Percentiles rank a stretch among this genome's conserved stretches.
Conservation (phyloP, 2,329 filamentous ascomycete genomes). For the Xylariomycetidae sp. region DNA sequence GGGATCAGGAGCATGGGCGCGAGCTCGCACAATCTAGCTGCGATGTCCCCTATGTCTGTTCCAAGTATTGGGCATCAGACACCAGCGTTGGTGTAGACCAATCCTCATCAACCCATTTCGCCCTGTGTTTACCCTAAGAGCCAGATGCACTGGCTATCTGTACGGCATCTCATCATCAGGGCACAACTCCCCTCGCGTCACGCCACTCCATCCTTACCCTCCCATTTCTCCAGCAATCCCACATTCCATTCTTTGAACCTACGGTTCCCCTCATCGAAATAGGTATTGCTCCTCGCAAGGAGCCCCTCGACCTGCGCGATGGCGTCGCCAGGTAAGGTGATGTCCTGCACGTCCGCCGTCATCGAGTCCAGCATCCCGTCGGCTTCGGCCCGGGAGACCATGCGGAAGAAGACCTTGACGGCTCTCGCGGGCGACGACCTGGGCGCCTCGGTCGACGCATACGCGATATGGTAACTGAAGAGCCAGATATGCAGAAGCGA, state of each 20-base stretch:
- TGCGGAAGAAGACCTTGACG: constrained; percentile 50
- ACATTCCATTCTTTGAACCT: constrained; percentile 64
- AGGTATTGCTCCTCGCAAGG: constrained; percentile 42
- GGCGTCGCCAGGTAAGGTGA: constrained; percentile 47
- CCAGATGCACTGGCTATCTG: no score
- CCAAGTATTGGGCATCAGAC: no score
- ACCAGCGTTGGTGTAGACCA: no score
- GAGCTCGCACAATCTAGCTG: no score
- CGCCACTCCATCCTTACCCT: constrained; percentile 9
- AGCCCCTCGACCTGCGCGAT: constrained; percentile 39
- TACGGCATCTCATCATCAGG: no score
- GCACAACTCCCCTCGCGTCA: constrained; percentile 4
- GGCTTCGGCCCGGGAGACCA: constrained; percentile 38
- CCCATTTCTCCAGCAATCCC: constrained; percentile 55
- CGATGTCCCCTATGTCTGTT: no score
- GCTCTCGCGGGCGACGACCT: constrained; percentile 32
- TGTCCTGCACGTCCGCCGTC: constrained; percentile 54
- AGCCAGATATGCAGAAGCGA: constrained; percentile 48
- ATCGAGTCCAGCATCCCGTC: constrained; percentile 46
- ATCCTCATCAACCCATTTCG: no score
- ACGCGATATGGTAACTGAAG: constrained; percentile 50
- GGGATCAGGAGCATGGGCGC: no score
- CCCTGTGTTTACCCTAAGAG: no score
- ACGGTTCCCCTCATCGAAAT: constrained; percentile 53
- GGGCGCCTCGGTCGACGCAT: constrained; percentile 36